These are phyloP conservation scores for Karstenula rhodostoma DNA, from an alignment of 2,329 filamentous ascomycete genomes.

Conservation along the genomic window DNA sequence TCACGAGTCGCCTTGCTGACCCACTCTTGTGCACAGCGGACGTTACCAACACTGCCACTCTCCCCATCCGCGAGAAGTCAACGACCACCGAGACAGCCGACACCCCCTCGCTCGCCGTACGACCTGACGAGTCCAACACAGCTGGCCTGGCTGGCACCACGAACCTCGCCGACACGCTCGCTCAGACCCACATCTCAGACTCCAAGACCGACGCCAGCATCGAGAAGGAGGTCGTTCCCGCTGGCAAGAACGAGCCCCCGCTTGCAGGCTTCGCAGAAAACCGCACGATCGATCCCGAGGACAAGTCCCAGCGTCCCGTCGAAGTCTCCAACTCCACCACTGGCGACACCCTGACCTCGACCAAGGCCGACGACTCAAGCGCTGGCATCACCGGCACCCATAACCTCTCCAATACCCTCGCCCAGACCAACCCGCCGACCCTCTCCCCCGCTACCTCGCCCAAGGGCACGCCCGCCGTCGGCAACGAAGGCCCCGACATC, in stretches of 20 bases:
- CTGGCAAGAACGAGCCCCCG: not conserved
- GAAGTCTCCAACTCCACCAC: not conserved
- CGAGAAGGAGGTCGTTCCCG: not conserved
- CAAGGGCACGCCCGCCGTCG: not conserved
- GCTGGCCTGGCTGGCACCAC: conserved; percentile 28
- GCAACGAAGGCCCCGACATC: not conserved
- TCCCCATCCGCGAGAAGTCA: conserved; percentile 13
- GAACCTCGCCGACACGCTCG: conserved; percentile 38
- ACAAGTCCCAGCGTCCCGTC: not conserved
- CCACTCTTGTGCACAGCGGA: conserved; percentile 12
- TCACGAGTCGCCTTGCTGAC: conserved; percentile 3
- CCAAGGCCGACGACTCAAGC: not conserved
- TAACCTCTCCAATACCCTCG: conserved; percentile 3
- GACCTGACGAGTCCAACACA: conserved; percentile 23
- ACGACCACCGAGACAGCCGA: conserved; percentile 17
- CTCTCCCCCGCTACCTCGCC: not conserved
- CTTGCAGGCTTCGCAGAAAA: not conserved
- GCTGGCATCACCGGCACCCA: not conserved
- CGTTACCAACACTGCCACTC: conserved; percentile 11
- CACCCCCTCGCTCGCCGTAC: not conserved
- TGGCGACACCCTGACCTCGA: not conserved
- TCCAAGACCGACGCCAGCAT: conserved; percentile 13
- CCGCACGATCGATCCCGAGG: not conserved
- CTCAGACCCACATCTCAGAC: conserved; percentile 32
- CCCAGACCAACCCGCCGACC: not conserved